Percentiles rank a stretch among this genome's conserved stretches.
Conservation (phyloP, 169 alveolate species). For the Haemoproteus tartakovskyi region DNA sequence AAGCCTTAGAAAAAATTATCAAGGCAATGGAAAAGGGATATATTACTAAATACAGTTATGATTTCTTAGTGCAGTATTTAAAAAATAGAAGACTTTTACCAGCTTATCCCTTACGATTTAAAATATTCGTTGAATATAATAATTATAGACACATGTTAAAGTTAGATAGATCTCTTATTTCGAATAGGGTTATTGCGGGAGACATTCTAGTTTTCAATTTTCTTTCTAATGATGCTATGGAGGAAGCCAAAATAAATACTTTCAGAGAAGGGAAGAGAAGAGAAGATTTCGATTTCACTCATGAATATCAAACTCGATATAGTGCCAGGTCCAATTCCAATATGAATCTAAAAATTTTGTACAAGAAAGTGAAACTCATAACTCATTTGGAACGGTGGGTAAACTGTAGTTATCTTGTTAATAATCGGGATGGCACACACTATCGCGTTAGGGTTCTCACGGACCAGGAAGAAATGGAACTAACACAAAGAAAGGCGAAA, state of each 20-base stretch:
- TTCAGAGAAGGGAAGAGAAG: conserved; percentile 12
- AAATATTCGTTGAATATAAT: conserved; percentile 53
- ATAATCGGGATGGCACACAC: conserved; percentile 27
- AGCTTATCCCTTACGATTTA: conserved; percentile 36
- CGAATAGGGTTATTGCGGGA: conserved; percentile 36
- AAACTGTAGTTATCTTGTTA: conserved; percentile 16
- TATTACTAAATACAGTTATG: conserved; percentile 46
- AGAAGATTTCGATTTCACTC: conserved; percentile 24
- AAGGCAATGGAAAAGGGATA: conserved; percentile 60
- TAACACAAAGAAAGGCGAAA: too few species aligned
- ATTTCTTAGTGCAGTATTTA: background rate
- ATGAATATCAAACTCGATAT: conserved; percentile 35
- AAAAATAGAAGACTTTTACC: background rate
- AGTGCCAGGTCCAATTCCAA: conserved; percentile 23
- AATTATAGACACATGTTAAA: conserved; percentile 40
- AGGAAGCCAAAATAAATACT: conserved; percentile 39
- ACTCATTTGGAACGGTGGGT: conserved; percentile 1
- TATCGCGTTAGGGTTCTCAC: background rate
- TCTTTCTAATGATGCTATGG: conserved; percentile 16
- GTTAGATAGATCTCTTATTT: conserved; percentile 34
- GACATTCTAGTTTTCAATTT: conserved; percentile 55
- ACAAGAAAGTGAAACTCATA: conserved; percentile 29
- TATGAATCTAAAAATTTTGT: conserved; percentile 10
- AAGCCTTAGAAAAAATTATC: conserved; percentile 5
- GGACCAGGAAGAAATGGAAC: background rate